These are phyloP conservation scores for Pleurotus salmoneostramineus DNA, from an alignment of 768 basidiomycete species.

Conservation along the genomic window DNA sequence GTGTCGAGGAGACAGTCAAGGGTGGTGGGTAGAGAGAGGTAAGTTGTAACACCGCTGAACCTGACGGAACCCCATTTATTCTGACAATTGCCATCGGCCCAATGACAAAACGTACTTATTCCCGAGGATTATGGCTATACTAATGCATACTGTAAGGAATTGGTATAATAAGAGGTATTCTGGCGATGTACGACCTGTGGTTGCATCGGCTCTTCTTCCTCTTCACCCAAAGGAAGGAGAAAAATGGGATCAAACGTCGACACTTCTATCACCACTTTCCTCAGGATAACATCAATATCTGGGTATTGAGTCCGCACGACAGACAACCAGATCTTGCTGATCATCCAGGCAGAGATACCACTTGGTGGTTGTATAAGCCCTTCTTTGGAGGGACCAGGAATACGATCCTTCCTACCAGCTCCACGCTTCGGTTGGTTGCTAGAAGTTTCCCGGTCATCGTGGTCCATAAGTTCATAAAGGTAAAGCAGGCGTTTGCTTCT, in stretches of 20 bases:
- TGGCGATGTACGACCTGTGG: slow-evolving; percentile 14
- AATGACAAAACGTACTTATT: too few relatives aligned
- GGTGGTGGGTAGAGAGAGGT: too few relatives aligned
- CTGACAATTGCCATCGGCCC: too few relatives aligned
- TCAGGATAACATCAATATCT: slow-evolving; percentile 41
- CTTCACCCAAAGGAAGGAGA: slow-evolving; percentile 51
- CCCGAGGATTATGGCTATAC: slow-evolving; percentile 14
- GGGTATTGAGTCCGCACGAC: slow-evolving; percentile 35
- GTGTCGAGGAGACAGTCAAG: not conserved
- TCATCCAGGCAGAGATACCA: slow-evolving; percentile 71
- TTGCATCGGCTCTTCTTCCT: slow-evolving; percentile 27
- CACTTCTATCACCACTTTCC: slow-evolving; percentile 38
- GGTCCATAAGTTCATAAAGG: slow-evolving; percentile 61
- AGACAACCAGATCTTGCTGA: slow-evolving; percentile 62
- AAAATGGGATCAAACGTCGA: slow-evolving; percentile 44
- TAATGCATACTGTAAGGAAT: slow-evolving; percentile 32
- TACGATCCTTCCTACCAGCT: slow-evolving; percentile 50
- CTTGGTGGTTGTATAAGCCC: slow-evolving; percentile 55
- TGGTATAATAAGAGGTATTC: slow-evolving; percentile 15
- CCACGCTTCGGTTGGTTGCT: slow-evolving; percentile 52
- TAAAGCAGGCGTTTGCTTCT: slow-evolving; percentile 59
- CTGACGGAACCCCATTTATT: too few relatives aligned
- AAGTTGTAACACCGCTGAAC: too few relatives aligned
- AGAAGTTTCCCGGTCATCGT: slow-evolving; percentile 36
- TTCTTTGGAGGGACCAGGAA: slow-evolving; percentile 52